phyloP scores from a whole-genome alignment of 371 early-diverging fungal species.

The Lichtheimia hyalospora region DNA sequence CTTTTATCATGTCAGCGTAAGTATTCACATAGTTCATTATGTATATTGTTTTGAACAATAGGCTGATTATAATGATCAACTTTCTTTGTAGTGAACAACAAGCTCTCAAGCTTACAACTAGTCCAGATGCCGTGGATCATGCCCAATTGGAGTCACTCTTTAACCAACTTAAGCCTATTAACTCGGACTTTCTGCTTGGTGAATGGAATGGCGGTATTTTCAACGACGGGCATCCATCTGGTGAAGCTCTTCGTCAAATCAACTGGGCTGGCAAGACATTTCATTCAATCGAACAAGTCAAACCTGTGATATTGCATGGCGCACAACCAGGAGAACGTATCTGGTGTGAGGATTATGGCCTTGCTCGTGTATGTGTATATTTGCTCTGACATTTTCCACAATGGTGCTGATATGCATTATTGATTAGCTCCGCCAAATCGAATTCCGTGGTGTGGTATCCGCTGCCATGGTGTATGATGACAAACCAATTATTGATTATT shows the following conservation, averaged over 20 bases:
- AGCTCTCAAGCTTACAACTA: background rate
- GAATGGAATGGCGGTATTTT: slow-evolving; percentile 9
- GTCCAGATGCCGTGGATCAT: background rate
- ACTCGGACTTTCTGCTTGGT: slow-evolving; percentile 4
- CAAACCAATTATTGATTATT: slow-evolving; percentile 7
- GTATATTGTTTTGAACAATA: too few relatives aligned
- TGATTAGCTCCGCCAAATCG: slow-evolving; percentile 8
- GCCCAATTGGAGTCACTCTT: background rate
- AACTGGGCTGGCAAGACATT: slow-evolving; percentile 15
- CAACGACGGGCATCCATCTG: slow-evolving; percentile 2
- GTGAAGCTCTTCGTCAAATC: background rate
- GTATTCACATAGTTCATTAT: too few relatives aligned
- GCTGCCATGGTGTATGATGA: slow-evolving; percentile 12
- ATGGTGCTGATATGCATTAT: too few relatives aligned
- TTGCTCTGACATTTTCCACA: too few relatives aligned
- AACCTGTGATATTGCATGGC: slow-evolving; percentile 8
- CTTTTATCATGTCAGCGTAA: too few relatives aligned
- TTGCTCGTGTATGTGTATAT: slow-evolving; percentile 5
- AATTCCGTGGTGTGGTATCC: slow-evolving; percentile 9
- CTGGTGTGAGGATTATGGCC: slow-evolving; percentile 2
- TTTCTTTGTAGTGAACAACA: background rate
- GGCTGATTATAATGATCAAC: too few relatives aligned
- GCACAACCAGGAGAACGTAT: slow-evolving; percentile 3
- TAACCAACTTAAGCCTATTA: slow-evolving; percentile 11
- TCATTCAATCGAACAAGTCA: background rate